Evolutionary conservation across 805 yeast genomes (phyloP).

Genomic region (Starmerella ratchasimensis): DNA sequence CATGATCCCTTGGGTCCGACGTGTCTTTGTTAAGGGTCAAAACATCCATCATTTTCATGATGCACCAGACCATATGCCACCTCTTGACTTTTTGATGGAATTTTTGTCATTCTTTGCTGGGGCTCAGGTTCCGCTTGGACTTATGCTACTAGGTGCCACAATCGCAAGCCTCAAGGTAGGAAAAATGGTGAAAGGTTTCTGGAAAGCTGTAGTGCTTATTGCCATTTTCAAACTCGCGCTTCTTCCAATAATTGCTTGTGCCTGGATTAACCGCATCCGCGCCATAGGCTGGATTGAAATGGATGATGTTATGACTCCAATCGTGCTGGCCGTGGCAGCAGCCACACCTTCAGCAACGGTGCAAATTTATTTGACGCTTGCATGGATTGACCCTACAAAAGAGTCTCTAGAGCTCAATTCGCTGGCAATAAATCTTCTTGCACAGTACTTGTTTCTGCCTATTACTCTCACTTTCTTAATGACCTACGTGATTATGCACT

Average conservation of each 20-base stretch:
- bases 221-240: constrained; percentile 47
- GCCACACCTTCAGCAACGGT: constrained; percentile 83
- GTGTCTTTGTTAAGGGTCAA: constrained; percentile 40
- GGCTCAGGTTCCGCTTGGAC: constrained; percentile 81
- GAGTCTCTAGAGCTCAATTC: constrained; percentile 58
- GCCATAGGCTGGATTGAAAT: constrained; percentile 49
- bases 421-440: constrained; percentile 58
- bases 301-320: constrained; percentile 45
- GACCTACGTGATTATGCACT: constrained; percentile 41
- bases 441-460: constrained; percentile 56
- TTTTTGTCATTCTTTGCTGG: constrained; percentile 64
- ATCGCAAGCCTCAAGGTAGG: constrained; percentile 57
- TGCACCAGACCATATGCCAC: constrained; percentile 81
- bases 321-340: constrained; percentile 60
- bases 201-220: constrained; percentile 45
- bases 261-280: constrained; percentile 48
- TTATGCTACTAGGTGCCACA: constrained; percentile 73
- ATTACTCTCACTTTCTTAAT: constrained; percentile 63
- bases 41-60: constrained; percentile 37
- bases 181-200: constrained; percentile 51
- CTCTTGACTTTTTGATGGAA: constrained; percentile 75
- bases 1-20: constrained; percentile 78
- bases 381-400: constrained; percentile 39
- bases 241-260: constrained; percentile 67
- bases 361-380: constrained; percentile 76